A percentile compares a stretch with the other conserved stretches of the same genome.
Evolutionary conservation across 148 eudicot species (phyloP).

Genomic region (Polygonum aviculare): DNA sequence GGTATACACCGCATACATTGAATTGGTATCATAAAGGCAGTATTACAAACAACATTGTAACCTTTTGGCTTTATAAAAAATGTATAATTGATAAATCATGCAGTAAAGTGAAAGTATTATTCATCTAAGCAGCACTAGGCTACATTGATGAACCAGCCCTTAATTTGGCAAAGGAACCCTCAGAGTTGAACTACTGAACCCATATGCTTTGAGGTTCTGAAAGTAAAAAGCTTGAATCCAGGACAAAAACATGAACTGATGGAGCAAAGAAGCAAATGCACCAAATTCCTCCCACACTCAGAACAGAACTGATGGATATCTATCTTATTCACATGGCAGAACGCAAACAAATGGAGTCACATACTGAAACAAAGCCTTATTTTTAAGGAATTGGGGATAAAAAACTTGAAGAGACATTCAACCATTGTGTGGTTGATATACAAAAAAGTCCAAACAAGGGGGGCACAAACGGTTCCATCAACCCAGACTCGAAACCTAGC

Average conservation of each 20-base stretch:
- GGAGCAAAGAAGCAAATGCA: background rate
- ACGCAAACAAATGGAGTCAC: background rate
- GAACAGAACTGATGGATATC: background rate
- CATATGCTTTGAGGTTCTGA: no score
- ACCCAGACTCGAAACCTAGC: slow-evolving; percentile 2
- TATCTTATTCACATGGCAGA: slow-evolving; percentile 1
- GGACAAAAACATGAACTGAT: background rate
- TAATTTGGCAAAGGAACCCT: no score
- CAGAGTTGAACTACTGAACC: no score
- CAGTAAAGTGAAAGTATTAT: no score
- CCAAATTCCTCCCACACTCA: background rate
- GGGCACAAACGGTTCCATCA: slow-evolving; percentile 1
- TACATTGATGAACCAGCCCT: no score
- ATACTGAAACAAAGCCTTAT: slow-evolving; percentile 1
- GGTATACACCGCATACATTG: background rate
- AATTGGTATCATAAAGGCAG: background rate
- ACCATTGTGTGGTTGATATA: slow-evolving; percentile 5
- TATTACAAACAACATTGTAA: no score
- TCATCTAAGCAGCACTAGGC: no score
- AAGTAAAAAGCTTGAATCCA: background rate
- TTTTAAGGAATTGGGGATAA: background rate
- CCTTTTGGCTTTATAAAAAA: no score
- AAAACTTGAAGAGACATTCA: background rate
- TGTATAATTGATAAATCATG: no score
- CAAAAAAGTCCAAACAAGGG: background rate